Percentiles rank a stretch among this genome's conserved stretches.
phyloP scores from a whole-genome alignment of 164 flowering plant genomes.

The Santalum album region DNA sequence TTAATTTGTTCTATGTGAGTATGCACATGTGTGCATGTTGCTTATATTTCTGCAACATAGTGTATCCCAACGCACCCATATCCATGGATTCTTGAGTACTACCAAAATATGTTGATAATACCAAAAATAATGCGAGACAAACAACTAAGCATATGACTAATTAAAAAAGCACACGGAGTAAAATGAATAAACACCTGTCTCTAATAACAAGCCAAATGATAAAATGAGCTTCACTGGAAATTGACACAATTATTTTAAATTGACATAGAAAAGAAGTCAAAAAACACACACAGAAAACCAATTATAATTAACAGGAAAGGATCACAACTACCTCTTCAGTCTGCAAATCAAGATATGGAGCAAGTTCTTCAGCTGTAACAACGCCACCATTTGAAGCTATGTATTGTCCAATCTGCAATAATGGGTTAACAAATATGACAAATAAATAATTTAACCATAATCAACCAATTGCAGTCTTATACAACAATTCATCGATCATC shows the following conservation, averaged over 20 bases:
- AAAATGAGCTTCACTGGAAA: not conserved
- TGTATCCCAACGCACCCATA: too few relatives aligned
- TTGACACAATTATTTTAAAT: constrained; percentile 1
- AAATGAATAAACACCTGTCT: not conserved
- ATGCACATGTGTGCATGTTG: too few relatives aligned
- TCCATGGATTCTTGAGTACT: too few relatives aligned
- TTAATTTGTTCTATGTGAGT: too few relatives aligned
- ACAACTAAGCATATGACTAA: too few relatives aligned
- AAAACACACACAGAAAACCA: not conserved
- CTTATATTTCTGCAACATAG: too few relatives aligned
- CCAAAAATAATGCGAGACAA: too few relatives aligned
- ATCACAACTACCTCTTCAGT: constrained; percentile 33
- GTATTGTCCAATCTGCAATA: constrained; percentile 80
- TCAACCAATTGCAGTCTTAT: too few relatives aligned
- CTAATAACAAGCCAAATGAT: not conserved
- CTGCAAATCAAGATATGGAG: constrained; percentile 88
- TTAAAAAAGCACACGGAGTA: too few relatives aligned
- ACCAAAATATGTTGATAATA: too few relatives aligned
- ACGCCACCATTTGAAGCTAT: constrained; percentile 89
- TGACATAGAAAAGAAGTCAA: not conserved
- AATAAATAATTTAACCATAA: too few relatives aligned
- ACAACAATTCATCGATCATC: too few relatives aligned
- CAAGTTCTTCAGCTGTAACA: constrained; percentile 94
- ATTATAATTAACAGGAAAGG: constrained; percentile 12
- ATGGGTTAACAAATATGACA: not conserved